phyloP scores from a whole-genome alignment of 1,284 basidiomycete genomes.

The Cutaneotrichosporon sp. region DNA sequence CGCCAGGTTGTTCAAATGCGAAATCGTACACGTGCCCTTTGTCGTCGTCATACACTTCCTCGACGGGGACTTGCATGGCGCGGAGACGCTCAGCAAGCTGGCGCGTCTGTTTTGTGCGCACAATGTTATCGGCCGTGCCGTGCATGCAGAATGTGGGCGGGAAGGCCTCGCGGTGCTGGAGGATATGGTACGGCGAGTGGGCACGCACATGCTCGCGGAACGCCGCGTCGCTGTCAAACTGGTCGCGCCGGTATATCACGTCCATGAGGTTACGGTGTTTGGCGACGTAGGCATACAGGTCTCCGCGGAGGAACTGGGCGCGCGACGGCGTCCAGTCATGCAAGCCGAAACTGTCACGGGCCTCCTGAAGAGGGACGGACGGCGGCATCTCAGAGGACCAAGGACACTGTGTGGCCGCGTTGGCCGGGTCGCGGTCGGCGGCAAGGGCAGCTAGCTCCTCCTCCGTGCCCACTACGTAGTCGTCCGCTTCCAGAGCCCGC shows the following conservation, averaged over 20 bases:
- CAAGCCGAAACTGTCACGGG: conserved; percentile 6
- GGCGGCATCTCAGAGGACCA: conserved; percentile 15
- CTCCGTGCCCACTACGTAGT: conserved; percentile 8
- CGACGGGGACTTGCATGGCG: conserved; percentile 13
- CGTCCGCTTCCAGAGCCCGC: not conserved
- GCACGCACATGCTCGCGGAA: conserved; percentile 9
- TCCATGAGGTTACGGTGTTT: conserved; percentile 11
- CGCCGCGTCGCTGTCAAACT: conserved; percentile 8
- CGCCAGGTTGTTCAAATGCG: conserved; percentile 21
- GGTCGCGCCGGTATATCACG: conserved; percentile 16
- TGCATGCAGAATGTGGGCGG: conserved; percentile 32
- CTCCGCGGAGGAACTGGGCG: conserved; percentile 1
- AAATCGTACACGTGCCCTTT: conserved; percentile 25
- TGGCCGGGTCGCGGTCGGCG: not conserved
- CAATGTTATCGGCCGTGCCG: conserved; percentile 22
- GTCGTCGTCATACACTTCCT: conserved; percentile 16
- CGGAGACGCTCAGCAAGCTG: conserved; percentile 17
- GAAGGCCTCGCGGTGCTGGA: conserved; percentile 12
- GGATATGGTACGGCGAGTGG: conserved; percentile 13
- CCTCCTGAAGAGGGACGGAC: conserved; percentile 5
- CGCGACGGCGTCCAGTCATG: conserved; percentile 5
- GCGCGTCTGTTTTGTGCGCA: conserved; percentile 20
- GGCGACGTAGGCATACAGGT: conserved; percentile 13
- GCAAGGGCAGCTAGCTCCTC: conserved; percentile 1
- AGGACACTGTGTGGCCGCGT: conserved; percentile 7